Base-by-base conservation (phyloP, 106 monocot genomes). In the Dendrobium catenatum region DNA sequence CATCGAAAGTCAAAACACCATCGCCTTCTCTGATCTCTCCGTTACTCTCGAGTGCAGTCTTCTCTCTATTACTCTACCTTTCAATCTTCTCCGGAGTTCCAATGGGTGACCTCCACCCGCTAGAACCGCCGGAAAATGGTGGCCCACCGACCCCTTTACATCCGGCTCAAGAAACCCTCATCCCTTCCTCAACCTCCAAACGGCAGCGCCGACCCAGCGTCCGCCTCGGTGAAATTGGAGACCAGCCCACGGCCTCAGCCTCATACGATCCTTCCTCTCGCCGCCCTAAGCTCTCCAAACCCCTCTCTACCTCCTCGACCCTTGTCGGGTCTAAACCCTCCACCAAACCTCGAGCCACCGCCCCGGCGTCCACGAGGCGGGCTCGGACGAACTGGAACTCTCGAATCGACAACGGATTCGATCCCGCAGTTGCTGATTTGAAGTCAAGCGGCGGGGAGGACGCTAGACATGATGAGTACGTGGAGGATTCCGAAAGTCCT, bases 131-230 rank as follows among this genome's bases (percentile, higher is more conserved):
- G 26, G 33, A 33, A 18, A 79, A 83, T 55, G 83, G 70, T 17
- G 47, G 37, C 17, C 18, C n/a, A 2, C 48, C 59, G 20, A 68
- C 55, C 16, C 64, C 51, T 79, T n/a, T 64, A 16, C 76, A 4
- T 33, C 46, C 15, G 24, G 82, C 9, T 19, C 72, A 42, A 31
- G 20, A 4, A 61, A 47, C 49, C 44, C 41, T 64, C 42, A 78
- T 42, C 77, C 77, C 37, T 46, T 42, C 27, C 13, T 10, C 66
- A 18, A 33, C 55, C 40, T 41, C 87, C 6, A 95, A 95, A 86
- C 90, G 93, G 56, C 89, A 88, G 83, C 93, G 93, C 84, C 90
- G 93, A 58, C 95, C 91, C 46, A 95, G 87, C 88, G 89, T 93
- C 84, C 90, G 95, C 70, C 87, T 95, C 29, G 93, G 95, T 41